These are phyloP conservation scores for Neurospora terricola DNA, from an alignment of 495 filamentous ascomycete genomes.

Conservation along the genomic window DNA sequence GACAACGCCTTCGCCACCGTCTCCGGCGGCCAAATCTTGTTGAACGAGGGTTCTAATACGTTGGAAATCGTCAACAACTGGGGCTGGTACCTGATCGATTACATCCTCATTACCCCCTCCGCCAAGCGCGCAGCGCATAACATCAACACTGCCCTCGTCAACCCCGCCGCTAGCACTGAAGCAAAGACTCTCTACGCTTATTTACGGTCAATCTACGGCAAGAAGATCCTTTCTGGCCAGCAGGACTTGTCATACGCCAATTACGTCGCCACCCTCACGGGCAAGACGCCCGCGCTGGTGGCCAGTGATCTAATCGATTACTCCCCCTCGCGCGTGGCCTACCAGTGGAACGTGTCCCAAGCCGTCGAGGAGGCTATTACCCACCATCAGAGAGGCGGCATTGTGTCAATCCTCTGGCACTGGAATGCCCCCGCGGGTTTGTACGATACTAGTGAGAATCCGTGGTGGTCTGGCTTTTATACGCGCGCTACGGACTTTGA, in stretches of 20 bases:
- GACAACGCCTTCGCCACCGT: slow-evolving; percentile 15
- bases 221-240: slow-evolving; percentile 38
- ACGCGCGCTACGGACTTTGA: slow-evolving; percentile 37
- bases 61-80: slow-evolving; percentile 37
- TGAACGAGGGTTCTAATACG: slow-evolving; percentile 32
- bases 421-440: slow-evolving; percentile 30
- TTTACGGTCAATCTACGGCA: slow-evolving; percentile 34
- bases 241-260: slow-evolving; percentile 27
- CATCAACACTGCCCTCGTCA: slow-evolving; percentile 22
- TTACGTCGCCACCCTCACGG: slow-evolving; percentile 30
- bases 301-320: slow-evolving; percentile 39
- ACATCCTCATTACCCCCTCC: slow-evolving; percentile 27
- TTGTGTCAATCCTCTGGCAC: slow-evolving; percentile 38
- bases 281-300: slow-evolving; percentile 37
- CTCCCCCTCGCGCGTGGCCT: slow-evolving; percentile 31
- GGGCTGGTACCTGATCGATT: slow-evolving; percentile 39
- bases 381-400: slow-evolving; percentile 30
- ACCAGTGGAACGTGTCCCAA: slow-evolving; percentile 22
- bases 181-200: slow-evolving; percentile 24
- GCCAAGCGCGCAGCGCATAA: slow-evolving; percentile 26
- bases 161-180: slow-evolving; percentile 15
- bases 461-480: slow-evolving; percentile 42
- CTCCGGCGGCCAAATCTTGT: slow-evolving; percentile 31
- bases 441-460: slow-evolving; percentile 30
- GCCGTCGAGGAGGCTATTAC: slow-evolving; percentile 37